Percentiles rank a stretch among this genome's conserved stretches.
Conservation (phyloP, 306 rosid species). For the Vigna radiata region DNA sequence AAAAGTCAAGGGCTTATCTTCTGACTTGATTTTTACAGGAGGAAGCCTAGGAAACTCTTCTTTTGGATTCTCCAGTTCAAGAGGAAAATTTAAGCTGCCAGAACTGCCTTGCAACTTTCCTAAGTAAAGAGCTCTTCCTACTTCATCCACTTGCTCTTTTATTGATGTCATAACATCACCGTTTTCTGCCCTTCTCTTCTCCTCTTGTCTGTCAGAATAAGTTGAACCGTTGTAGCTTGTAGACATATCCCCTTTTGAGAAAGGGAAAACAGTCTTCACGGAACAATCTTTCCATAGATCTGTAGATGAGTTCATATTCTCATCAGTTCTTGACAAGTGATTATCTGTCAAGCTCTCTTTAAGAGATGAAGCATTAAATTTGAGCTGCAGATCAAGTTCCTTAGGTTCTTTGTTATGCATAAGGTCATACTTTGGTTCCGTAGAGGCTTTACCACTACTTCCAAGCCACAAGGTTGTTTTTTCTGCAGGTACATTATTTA, state of each 20-base stretch:
- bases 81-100: conserved; percentile 63
- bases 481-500: conserved; percentile 52
- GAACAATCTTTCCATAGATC: conserved; percentile 83
- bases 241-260: conserved; percentile 64
- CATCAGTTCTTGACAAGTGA: conserved; percentile 72
- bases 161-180: conserved; percentile 65
- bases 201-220: conserved; percentile 68
- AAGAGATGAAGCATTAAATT: conserved; percentile 51
- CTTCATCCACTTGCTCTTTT: conserved; percentile 90
- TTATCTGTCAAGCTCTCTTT: conserved; percentile 69
- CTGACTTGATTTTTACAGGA: conserved; percentile 90
- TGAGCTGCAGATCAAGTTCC: conserved; percentile 65
- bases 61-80: conserved; percentile 66
- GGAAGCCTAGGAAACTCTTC: conserved; percentile 94
- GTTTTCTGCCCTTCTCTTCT: conserved; percentile 62
- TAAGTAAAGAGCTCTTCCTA: conserved; percentile 79
- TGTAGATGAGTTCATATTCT: conserved; percentile 62
- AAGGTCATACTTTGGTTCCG: conserved; percentile 54
- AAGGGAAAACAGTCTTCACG: conserved; percentile 83
- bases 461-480: conserved; percentile 70
- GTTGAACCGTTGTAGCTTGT: conserved; percentile 57
- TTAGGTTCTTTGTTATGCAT: conserved; percentile 58
- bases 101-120: conserved; percentile 72
- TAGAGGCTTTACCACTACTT: conserved; percentile 60
- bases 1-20: conserved; percentile 71